These are phyloP conservation scores for Ophiostoma montium DNA, from an alignment of 2,329 filamentous ascomycete species.

Conservation along the genomic window DNA sequence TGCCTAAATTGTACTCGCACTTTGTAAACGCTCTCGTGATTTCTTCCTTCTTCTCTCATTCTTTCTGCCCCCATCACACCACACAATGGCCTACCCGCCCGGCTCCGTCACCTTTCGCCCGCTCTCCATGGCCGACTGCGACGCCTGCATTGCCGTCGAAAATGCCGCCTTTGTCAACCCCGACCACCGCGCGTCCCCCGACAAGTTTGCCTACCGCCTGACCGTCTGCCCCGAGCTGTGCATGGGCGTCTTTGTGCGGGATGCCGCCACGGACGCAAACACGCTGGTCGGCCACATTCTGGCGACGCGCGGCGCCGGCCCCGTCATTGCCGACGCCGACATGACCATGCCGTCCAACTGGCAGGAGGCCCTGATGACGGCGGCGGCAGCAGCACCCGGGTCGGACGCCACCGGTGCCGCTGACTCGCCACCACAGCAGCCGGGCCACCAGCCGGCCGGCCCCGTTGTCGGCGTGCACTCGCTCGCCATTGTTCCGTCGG, in stretches of 20 bases:
- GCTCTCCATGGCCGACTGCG: slow-evolving; percentile 51
- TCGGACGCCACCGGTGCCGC: slow-evolving; percentile 50
- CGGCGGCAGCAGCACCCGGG: slow-evolving; percentile 28
- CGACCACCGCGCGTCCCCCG: slow-evolving; percentile 33
- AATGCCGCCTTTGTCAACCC: slow-evolving; percentile 37
- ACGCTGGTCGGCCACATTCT: slow-evolving; percentile 68
- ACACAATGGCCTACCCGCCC: not conserved
- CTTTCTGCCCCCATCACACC: not conserved
- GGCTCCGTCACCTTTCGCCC: slow-evolving; percentile 44
- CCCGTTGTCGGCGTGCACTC: slow-evolving; percentile 71
- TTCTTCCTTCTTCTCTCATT: not conserved
- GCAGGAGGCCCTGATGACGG: slow-evolving; percentile 33
- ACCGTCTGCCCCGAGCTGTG: slow-evolving; percentile 60
- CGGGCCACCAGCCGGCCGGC: slow-evolving; percentile 61
- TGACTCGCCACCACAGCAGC: slow-evolving; percentile 55
- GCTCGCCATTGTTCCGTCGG: slow-evolving; percentile 61
- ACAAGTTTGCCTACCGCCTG: slow-evolving; percentile 62
- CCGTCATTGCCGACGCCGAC: slow-evolving; percentile 55
- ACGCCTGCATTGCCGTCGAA: slow-evolving; percentile 43
- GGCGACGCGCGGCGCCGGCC: slow-evolving; percentile 52
- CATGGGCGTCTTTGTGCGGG: slow-evolving; percentile 52
- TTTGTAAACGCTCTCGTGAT: not conserved
- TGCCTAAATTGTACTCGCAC: no score
- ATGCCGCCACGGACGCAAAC: slow-evolving; percentile 16
- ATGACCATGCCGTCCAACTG: slow-evolving; percentile 60